Evolutionary conservation across 768 basidiomycete genomes (phyloP), one percentile per base, ranked within the genome.

Genomic region (Mycena alexandri): DNA sequence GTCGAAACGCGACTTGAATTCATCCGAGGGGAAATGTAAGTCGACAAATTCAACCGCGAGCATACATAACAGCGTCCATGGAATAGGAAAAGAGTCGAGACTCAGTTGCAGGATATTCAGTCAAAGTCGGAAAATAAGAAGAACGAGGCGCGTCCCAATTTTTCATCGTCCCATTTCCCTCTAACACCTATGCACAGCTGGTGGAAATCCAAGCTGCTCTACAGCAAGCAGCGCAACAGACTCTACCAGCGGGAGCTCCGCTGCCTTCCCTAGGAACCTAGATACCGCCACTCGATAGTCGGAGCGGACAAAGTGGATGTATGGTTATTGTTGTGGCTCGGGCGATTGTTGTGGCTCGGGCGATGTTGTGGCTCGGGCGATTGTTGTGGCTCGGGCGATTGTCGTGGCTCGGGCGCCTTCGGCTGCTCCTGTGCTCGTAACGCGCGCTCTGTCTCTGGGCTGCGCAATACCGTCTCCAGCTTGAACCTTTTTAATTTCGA

Each of bases 1-100:
- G 93, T 99, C 24, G 89, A 95, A 72, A 97, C 93, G 53, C 90
- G 97, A 11, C 80, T 99, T 38, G 93, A 93, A 64, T 96, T 94
- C 80, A 99, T 98, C 74, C 84, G 80, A 48, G 81, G 89, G 62
- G 96, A 98, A 79, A 95, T 96, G 96, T 97, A 62, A 63, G 91
- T 80, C 34, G 25, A 38, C 58, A 5, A 22, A 38, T 33, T 42
- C 22, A 19, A 42, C 14, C 38, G 38, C 38, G 38, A 38, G 38
- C 38, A 38, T 38, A 36, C 34, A 33, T 44, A 54, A 16, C 21
- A 44, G 29, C 58, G 54, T 50, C 25, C n/a, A 60, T 57, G 53
- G 64, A 29, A 70, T 70, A 85, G 83, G 33, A 92, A 92, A 79
- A 87, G 95, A 24, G 88, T 95, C 2, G 96, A 98, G 78, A 77